Percentiles rank a stretch among this genome's conserved stretches.
Conservation (phyloP, 257 asterid genomes). For the Solanum bulbocastanum region DNA sequence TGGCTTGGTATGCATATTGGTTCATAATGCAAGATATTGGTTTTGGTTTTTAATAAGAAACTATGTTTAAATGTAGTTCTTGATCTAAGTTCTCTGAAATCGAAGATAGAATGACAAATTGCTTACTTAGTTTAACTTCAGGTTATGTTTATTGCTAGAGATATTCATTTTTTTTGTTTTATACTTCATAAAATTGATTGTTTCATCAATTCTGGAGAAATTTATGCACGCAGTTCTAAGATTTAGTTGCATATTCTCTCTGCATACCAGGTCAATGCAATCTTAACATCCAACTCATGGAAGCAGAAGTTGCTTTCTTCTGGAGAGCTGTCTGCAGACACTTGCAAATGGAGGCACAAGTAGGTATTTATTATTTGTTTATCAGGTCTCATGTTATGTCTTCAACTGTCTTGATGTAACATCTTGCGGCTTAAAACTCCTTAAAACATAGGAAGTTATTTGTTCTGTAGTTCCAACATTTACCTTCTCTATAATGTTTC, state of each 20-base stretch:
- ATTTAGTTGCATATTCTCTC: background rate
- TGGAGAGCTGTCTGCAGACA: slow-evolving; percentile 86
- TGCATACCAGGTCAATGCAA: slow-evolving; percentile 33
- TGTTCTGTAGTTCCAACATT: background rate
- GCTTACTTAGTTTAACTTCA: background rate
- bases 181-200: background rate
- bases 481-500: background rate
- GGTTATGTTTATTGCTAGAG: background rate
- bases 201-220: background rate
- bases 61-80: background rate
- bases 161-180: background rate
- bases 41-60: background rate
- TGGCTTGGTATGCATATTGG: background rate
- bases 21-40: background rate
- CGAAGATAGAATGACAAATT: background rate
- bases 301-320: slow-evolving; percentile 78
- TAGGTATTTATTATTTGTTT: slow-evolving; percentile 24
- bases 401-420: background rate
- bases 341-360: slow-evolving; percentile 71
- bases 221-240: background rate
- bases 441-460: background rate
- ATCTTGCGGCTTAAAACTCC: background rate
- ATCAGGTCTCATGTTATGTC: background rate
- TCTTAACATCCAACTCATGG: slow-evolving; percentile 51
- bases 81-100: background rate